These are phyloP conservation scores for Terana coerulea DNA, from an alignment of 768 basidiomycete genomes.

Conservation along the genomic window DNA sequence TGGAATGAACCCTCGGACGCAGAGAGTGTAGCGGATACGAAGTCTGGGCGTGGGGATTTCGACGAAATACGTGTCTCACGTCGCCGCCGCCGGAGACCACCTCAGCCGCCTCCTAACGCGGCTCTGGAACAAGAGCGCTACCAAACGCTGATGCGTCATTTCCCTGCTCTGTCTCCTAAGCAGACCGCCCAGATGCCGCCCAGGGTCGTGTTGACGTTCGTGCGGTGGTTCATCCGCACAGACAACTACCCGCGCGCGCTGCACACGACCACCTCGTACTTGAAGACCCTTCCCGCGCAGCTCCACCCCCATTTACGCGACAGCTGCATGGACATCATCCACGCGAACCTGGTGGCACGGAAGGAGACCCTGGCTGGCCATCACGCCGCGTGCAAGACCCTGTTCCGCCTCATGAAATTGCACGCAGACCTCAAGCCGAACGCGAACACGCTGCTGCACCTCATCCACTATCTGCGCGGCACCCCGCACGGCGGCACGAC, in stretches of 20 bases:
- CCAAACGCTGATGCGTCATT: conserved; percentile 35
- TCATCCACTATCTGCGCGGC: conserved; percentile 49
- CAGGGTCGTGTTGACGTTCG: conserved; percentile 41
- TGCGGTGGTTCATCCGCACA: conserved; percentile 41
- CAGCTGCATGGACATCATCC: conserved; percentile 47
- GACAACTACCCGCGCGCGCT: conserved; percentile 10
- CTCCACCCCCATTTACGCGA: conserved; percentile 32
- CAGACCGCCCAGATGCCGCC: conserved; percentile 35
- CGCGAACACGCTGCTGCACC: conserved; percentile 53
- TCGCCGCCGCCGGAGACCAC: too few species aligned
- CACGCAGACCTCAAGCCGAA: conserved; percentile 53
- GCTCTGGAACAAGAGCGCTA: conserved; percentile 15
- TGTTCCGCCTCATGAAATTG: conserved; percentile 41
- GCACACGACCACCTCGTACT: conserved; percentile 41
- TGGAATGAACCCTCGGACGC: too few species aligned
- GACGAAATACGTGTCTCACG: too few species aligned
- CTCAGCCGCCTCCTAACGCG: background rate
- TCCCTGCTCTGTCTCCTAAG: conserved; percentile 33
- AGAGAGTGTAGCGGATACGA: too few species aligned
- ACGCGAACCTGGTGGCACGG: conserved; percentile 38
- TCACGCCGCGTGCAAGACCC: conserved; percentile 39
- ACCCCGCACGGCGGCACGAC: conserved; percentile 52
- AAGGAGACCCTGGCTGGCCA: conserved; percentile 37
- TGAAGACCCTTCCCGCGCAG: conserved; percentile 42
- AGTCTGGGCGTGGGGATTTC: too few species aligned